Evolutionary conservation across 495 filamentous ascomycete genomes (phyloP).

Genomic region (Podospora pseudoanserina): DNA sequence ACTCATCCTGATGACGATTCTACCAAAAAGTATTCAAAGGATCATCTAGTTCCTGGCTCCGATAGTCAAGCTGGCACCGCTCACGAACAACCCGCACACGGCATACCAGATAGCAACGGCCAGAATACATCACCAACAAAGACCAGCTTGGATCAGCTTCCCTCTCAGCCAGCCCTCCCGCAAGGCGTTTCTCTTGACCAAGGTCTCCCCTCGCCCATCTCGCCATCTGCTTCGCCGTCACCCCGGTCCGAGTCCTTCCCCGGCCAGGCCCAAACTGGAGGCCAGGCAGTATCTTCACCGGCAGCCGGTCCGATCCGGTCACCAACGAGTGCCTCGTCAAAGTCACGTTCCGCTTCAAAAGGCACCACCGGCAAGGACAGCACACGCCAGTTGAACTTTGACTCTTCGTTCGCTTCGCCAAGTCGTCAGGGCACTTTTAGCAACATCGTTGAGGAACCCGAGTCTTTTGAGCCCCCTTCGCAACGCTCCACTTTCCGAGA

Average conservation of each 20-base stretch:
- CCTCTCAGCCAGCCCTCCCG: constrained; percentile 18
- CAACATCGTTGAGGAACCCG: constrained; percentile 34
- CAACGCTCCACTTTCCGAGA: constrained; percentile 23
- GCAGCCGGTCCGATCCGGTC: constrained; percentile 16
- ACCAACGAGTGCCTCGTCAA: constrained; percentile 9
- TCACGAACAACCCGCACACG: constrained; percentile 13
- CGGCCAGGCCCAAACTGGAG: constrained; percentile 13
- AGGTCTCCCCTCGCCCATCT: constrained; percentile 30
- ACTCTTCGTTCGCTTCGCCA: constrained; percentile 29
- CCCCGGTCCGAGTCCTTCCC: constrained; percentile 13
- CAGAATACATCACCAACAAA: constrained; percentile 19
- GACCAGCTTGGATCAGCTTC: constrained; percentile 18
- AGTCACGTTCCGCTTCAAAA: constrained; percentile 15
- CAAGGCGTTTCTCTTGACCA: constrained; percentile 23
- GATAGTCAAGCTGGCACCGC: constrained; percentile 11
- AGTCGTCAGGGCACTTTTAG: constrained; percentile 24
- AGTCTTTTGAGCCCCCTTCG: constrained; percentile 23
- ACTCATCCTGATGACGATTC: constrained; percentile 19
- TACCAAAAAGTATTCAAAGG: constrained; percentile 25
- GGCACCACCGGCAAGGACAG: constrained; percentile 25
- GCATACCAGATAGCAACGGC: constrained; percentile 13
- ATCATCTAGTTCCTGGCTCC: constrained; percentile 12
- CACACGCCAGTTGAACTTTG: constrained; percentile 28
- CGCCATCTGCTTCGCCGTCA: constrained; percentile 25
- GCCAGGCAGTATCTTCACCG: constrained; percentile 13